phyloP scores from a whole-genome alignment of 2,329 filamentous ascomycete species.

The Arthrobotrys sphaeroides region DNA sequence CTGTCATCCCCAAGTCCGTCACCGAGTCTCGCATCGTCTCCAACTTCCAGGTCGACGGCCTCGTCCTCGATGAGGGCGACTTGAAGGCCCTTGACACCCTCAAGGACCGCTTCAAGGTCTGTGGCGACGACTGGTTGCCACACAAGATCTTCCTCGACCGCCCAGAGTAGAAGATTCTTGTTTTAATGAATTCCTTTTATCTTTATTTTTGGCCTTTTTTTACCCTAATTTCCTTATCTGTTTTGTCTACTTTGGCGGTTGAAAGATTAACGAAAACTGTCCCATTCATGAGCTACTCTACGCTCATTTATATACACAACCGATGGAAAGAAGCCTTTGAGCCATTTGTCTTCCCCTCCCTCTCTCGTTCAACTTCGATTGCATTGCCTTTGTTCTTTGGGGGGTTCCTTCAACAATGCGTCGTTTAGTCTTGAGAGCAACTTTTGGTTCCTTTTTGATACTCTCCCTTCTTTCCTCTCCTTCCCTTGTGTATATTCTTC shows the following conservation, averaged over 20 bases:
- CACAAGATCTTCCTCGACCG: constrained; percentile 84
- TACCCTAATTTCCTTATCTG: constrained; percentile 1
- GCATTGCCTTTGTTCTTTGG: constrained; percentile 39
- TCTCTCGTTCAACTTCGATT: constrained; percentile 1
- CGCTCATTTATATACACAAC: constrained; percentile 52
- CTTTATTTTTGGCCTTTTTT: constrained; percentile 23
- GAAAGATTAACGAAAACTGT: constrained; percentile 13
- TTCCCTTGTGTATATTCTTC: constrained; percentile 48
- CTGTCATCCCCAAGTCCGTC: constrained; percentile 86
- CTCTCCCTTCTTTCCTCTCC: constrained; percentile 10
- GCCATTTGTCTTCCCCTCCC: background rate
- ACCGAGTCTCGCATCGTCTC: constrained; percentile 76
- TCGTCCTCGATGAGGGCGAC: constrained; percentile 77
- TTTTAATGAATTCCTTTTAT: constrained; percentile 25
- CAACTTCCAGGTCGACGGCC: constrained; percentile 81
- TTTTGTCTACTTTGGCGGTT: constrained; percentile 5
- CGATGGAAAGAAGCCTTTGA: constrained; percentile 13
- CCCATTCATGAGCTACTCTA: constrained; percentile 52
- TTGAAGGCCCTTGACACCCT: constrained; percentile 73
- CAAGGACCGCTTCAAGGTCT: constrained; percentile 83
- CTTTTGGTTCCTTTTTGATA: constrained; percentile 26
- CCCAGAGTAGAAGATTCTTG: constrained; percentile 66
- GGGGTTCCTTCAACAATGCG: constrained; percentile 43
- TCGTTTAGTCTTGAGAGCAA: background rate
- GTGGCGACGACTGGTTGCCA: constrained; percentile 69